Evolutionary conservation across 192 early-diverging fungal species (phyloP).

Genomic region (Coemansia sp.): DNA sequence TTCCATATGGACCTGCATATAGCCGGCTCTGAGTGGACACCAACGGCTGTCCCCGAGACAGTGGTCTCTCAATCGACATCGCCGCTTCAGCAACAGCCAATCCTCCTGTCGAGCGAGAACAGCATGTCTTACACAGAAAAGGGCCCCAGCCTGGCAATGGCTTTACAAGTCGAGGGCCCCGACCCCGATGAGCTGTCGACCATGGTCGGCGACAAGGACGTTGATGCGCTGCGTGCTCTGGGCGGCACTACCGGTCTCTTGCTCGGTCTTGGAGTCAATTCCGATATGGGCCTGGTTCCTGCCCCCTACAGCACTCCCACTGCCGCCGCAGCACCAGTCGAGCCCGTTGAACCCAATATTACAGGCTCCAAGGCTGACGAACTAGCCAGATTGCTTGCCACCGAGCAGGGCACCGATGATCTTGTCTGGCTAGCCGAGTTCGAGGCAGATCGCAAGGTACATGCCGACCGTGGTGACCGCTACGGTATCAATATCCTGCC

Average conservation of each 20-base stretch:
- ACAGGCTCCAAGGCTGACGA: conserved; percentile 9
- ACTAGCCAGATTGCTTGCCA: conserved; percentile 43
- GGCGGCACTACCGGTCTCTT: conserved; percentile 45
- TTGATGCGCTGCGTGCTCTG: conserved; percentile 29
- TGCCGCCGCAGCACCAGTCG: neutral
- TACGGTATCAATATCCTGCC: conserved; percentile 79
- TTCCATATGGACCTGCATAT: conserved; percentile 7
- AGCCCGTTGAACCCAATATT: neutral
- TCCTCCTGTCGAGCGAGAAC: neutral
- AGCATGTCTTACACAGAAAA: conserved; percentile 5
- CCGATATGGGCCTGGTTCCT: conserved; percentile 30
- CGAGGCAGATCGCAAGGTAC: conserved; percentile 43
- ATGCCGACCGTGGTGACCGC: conserved; percentile 59
- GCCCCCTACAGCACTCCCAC: neutral
- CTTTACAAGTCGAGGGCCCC: conserved; percentile 1
- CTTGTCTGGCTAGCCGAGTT: conserved; percentile 51
- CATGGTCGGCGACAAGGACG: conserved; percentile 50
- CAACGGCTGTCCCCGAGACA: neutral
- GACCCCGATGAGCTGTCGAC: conserved; percentile 29
- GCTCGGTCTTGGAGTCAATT: conserved; percentile 26
- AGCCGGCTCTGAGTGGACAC: conserved; percentile 1
- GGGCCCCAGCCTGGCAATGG: neutral
- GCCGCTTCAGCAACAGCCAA: neutral
- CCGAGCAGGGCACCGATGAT: conserved; percentile 27
- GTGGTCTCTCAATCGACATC: conserved; percentile 5